Percentiles rank a stretch among this genome's conserved stretches.
phyloP scores from a whole-genome alignment of 305 asterid genomes.

The Solanum hybrid region DNA sequence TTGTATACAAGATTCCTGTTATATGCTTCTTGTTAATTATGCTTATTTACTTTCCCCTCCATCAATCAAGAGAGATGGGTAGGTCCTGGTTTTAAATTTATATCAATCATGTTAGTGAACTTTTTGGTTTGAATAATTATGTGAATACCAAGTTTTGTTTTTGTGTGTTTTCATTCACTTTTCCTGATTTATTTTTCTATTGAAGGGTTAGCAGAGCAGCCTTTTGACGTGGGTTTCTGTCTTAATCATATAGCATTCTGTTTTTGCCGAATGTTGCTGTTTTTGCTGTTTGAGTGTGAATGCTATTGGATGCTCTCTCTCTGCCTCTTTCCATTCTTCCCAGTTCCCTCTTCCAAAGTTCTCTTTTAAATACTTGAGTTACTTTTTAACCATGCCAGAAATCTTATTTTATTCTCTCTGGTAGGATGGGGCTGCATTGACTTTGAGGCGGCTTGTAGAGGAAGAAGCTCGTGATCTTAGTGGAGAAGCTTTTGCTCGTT shows the following conservation, averaged over 20 bases:
- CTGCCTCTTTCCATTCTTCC: neutral
- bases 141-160: too few relatives aligned
- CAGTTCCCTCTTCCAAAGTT: neutral
- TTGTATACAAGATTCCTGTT: neutral
- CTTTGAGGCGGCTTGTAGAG: conserved; percentile 69
- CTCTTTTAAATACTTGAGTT: neutral
- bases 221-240: neutral
- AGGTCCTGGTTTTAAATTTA: neutral
- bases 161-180: neutral
- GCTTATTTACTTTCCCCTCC: neutral
- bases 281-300: neutral
- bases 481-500: conserved; percentile 73
- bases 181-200: neutral
- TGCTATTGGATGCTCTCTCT: neutral
- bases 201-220: too few relatives aligned
- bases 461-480: conserved; percentile 88
- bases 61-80: neutral
- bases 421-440: conserved; percentile 81
- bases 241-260: neutral
- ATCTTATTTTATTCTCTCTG: conserved; percentile 4
- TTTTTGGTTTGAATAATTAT: neutral
- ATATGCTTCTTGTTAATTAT: neutral
- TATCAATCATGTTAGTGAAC: neutral
- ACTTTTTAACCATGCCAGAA: neutral
- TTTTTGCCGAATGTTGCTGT: too few relatives aligned